Evolutionary conservation across 2,329 filamentous ascomycete species (phyloP).

Genomic region (Fusarium sarcochroum): DNA sequence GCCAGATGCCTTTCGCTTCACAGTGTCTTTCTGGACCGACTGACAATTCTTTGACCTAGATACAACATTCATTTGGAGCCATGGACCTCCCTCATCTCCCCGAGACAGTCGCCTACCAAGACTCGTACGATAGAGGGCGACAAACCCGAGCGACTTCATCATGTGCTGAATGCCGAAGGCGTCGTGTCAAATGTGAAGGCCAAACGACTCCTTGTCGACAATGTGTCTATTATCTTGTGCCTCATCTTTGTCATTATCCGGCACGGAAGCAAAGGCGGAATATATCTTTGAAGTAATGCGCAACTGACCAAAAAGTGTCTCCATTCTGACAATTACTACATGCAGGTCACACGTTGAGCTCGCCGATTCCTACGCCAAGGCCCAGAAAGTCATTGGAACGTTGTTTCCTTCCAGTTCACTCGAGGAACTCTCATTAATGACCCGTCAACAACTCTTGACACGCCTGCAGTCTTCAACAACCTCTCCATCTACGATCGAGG

Average conservation of each 20-base stretch:
- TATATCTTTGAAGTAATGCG: slow-evolving; percentile 11
- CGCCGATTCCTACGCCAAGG: not conserved
- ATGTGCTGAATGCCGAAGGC: slow-evolving; percentile 25
- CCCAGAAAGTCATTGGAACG: slow-evolving; percentile 1
- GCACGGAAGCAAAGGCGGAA: slow-evolving; percentile 12
- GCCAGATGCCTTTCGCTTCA: not conserved
- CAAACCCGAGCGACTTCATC: not conserved
- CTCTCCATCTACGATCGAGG: not conserved
- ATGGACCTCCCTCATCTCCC: not conserved
- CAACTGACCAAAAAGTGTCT: not conserved
- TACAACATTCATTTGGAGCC: not conserved
- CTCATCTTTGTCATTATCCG: slow-evolving; percentile 24
- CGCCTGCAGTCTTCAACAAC: not conserved
- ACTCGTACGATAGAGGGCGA: not conserved
- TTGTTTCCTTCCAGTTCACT: slow-evolving; percentile 6
- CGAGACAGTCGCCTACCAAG: not conserved
- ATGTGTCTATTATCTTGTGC: slow-evolving; percentile 25
- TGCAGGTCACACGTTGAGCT: slow-evolving; percentile 11
- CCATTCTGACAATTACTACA: not conserved
- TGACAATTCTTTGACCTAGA: not conserved
- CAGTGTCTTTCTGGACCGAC: not conserved
- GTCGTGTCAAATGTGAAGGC: slow-evolving; percentile 25
- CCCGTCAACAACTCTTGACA: not conserved
- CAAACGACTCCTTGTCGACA: slow-evolving; percentile 13
- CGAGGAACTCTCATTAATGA: slow-evolving; percentile 7